A percentile compares a stretch with the other conserved stretches of the same genome.
Evolutionary conservation across 169 alveolate genomes (phyloP).

Genomic region (Toxoplasma gondii): DNA sequence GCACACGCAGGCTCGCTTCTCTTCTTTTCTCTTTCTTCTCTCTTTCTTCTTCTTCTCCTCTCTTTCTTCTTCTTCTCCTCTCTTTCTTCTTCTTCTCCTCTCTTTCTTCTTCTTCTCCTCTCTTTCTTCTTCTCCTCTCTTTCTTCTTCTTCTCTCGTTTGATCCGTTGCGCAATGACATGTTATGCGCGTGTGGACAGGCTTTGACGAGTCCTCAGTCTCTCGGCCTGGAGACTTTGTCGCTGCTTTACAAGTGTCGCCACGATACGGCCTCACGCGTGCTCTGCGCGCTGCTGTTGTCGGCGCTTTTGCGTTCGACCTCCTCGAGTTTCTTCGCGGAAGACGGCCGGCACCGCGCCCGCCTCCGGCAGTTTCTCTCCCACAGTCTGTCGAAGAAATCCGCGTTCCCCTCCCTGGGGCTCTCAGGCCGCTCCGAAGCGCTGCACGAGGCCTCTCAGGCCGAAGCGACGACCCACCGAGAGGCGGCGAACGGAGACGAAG

Average conservation of each 20-base stretch:
- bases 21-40: not conserved
- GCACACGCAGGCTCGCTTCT: not conserved
- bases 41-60: not conserved
- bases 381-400: not conserved
- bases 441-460: too few species aligned
- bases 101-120: not conserved
- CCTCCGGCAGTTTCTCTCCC: not conserved
- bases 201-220: not conserved
- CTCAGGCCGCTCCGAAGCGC: not conserved
- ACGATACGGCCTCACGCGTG: not conserved
- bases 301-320: not conserved
- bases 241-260: not conserved
- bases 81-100: not conserved
- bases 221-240: constrained; percentile 23
- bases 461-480: too few species aligned
- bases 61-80: not conserved
- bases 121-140: too few species aligned
- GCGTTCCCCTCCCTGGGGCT: not conserved
- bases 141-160: too few species aligned
- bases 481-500: not conserved
- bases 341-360: not conserved
- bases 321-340: not conserved
- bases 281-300: constrained; percentile 9
- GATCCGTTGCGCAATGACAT: too few species aligned
- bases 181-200: too few species aligned